phyloP scores from a whole-genome alignment of 345 rosid genomes.

The Eucalyptus albens region DNA sequence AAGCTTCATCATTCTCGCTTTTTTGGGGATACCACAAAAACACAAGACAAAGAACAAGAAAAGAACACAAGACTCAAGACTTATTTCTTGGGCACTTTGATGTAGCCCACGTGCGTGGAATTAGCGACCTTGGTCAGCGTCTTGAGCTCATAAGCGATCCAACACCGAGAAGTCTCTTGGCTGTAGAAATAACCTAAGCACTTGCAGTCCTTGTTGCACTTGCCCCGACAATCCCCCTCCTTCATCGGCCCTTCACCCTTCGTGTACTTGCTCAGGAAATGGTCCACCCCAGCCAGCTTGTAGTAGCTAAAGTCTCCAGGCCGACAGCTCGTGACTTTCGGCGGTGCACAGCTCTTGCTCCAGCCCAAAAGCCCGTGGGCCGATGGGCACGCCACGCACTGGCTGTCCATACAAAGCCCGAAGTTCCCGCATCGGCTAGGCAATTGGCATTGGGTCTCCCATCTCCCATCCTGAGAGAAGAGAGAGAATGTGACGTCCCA shows the following conservation, averaged over 20 bases:
- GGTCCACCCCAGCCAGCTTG: slow-evolving; percentile 39
- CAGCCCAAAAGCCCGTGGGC: slow-evolving; percentile 26
- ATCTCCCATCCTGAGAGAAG: slow-evolving; percentile 1
- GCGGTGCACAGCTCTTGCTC: slow-evolving; percentile 14
- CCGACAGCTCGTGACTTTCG: slow-evolving; percentile 11
- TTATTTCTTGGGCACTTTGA: too few relatives aligned
- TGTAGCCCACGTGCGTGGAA: too few relatives aligned
- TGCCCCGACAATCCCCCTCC: slow-evolving; percentile 30
- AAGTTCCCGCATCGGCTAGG: slow-evolving; percentile 38
- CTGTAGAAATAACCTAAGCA: slow-evolving; percentile 12
- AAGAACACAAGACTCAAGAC: too few relatives aligned
- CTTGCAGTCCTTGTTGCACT: slow-evolving; percentile 27
- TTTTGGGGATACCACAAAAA: neutral
- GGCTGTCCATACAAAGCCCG: slow-evolving; percentile 33
- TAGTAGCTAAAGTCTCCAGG: slow-evolving; percentile 14
- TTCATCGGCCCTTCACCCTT: slow-evolving; percentile 14
- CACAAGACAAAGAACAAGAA: neutral
- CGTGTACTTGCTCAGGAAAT: slow-evolving; percentile 27
- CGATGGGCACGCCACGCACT: slow-evolving; percentile 44
- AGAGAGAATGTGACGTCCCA: slow-evolving; percentile 31
- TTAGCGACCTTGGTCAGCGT: slow-evolving; percentile 8
- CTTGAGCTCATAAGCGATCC: slow-evolving; percentile 15
- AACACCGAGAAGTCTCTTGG: neutral
- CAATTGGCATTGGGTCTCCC: slow-evolving; percentile 25
- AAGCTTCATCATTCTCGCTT: neutral